These are phyloP conservation scores for Licmophora abbreviata DNA, from an alignment of 108 stramenopile species.

Conservation along the genomic window DNA sequence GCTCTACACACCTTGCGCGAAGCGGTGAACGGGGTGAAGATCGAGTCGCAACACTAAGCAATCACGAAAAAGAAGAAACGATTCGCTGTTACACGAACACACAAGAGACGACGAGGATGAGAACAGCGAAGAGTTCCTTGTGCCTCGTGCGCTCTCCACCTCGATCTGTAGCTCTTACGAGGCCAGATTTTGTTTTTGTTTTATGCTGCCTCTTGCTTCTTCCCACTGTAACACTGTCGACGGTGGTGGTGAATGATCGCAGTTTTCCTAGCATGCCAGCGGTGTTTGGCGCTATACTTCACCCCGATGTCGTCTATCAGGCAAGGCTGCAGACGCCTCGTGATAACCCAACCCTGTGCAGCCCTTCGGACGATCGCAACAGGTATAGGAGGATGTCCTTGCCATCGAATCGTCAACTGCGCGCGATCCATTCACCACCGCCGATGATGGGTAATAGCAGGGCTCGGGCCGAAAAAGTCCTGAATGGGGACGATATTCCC, in stretches of 20 bases:
- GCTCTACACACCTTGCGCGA: too few species aligned
- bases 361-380: neutral
- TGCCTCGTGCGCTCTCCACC: too few species aligned
- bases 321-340: neutral
- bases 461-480: neutral
- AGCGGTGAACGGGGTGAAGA: too few species aligned
- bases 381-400: neutral
- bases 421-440: neutral
- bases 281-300: neutral
- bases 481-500: neutral
- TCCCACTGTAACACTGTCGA: too few species aligned
- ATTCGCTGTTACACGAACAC: too few species aligned
- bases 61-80: too few species aligned
- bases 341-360: slow-evolving; percentile 1
- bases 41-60: too few species aligned
- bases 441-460: neutral
- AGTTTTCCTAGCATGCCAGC: slow-evolving; percentile 7
- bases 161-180: too few species aligned
- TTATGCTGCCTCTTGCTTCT: too few species aligned
- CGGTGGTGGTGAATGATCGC: neutral
- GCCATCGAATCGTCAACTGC: neutral
- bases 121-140: too few species aligned
- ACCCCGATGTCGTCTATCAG: neutral
- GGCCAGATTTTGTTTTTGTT: too few species aligned
- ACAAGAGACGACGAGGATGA: too few species aligned